Percentiles rank a stretch among this genome's conserved stretches.
Conservation (phyloP, 805 yeast species). For the Monosporozyma servazzii region DNA sequence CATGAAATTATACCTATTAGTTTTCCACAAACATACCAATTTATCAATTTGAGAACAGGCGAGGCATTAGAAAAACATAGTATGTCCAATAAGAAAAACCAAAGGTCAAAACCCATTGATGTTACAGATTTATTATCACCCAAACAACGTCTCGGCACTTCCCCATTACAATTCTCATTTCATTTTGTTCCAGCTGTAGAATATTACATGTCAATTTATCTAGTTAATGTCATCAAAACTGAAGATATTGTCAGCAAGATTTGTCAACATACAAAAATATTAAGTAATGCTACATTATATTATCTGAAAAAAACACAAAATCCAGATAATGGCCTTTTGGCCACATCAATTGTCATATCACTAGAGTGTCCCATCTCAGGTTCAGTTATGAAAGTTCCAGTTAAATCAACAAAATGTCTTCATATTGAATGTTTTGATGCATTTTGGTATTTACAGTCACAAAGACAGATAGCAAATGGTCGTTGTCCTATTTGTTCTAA, state of each 20-base stretch:
- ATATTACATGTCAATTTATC: background rate
- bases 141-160: background rate
- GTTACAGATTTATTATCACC: background rate
- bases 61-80: background rate
- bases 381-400: conserved; percentile 60
- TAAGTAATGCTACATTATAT: conserved; percentile 40
- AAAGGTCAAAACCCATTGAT: background rate
- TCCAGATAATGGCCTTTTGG: conserved; percentile 56
- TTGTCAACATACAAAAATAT: conserved; percentile 37
- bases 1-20: background rate
- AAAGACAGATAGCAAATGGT: conserved; percentile 77
- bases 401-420: conserved; percentile 57
- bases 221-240: background rate
- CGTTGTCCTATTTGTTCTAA: conserved; percentile 73
- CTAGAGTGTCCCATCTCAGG: conserved; percentile 74
- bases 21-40: background rate
- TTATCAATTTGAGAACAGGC: background rate
- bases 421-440: conserved; percentile 94
- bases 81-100: background rate
- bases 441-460: conserved; percentile 58
- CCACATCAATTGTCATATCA: conserved; percentile 55
- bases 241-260: background rate
- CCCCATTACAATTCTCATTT: background rate
- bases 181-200: background rate
- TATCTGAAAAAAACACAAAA: conserved; percentile 34